Evolutionary conservation across 768 basidiomycete genomes (phyloP).

Genomic region (Macrolepiota dolichaula): DNA sequence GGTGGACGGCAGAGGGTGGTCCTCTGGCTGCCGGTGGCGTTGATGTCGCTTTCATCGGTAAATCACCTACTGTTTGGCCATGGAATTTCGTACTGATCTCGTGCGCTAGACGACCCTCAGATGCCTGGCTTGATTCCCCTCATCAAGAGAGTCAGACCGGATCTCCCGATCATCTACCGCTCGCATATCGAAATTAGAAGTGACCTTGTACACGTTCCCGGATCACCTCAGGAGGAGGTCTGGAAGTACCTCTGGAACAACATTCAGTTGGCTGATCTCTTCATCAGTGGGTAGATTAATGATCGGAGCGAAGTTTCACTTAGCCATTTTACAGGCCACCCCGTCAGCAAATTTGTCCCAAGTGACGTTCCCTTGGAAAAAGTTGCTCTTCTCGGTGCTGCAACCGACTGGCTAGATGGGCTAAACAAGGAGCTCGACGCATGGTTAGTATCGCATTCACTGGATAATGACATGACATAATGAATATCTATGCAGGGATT

Average conservation of each 20-base stretch:
- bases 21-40: constrained; percentile 81
- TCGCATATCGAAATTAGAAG: constrained; percentile 94
- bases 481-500: constrained; percentile 43
- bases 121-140: constrained; percentile 94
- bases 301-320: not conserved
- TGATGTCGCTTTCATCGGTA: constrained; percentile 87
- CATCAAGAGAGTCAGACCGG: constrained; percentile 81
- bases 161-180: constrained; percentile 87
- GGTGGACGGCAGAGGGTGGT: constrained; percentile 85
- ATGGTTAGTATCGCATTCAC: constrained; percentile 35
- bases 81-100: not conserved
- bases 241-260: constrained; percentile 97
- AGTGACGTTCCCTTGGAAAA: constrained; percentile 74
- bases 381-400: constrained; percentile 72
- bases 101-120: constrained; percentile 69
- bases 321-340: constrained; percentile 51
- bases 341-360: constrained; percentile 93
- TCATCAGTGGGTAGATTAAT: constrained; percentile 59
- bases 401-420: constrained; percentile 92
- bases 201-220: constrained; percentile 77
- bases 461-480: not conserved
- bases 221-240: constrained; percentile 85
- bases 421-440: constrained; percentile 83
- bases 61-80: constrained; percentile 13
- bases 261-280: constrained; percentile 85